A percentile compares a stretch with the other conserved stretches of the same genome.
These are phyloP conservation scores for Hibiscus tridactylites DNA, from an alignment of 345 rosid species.

Conservation along the genomic window DNA sequence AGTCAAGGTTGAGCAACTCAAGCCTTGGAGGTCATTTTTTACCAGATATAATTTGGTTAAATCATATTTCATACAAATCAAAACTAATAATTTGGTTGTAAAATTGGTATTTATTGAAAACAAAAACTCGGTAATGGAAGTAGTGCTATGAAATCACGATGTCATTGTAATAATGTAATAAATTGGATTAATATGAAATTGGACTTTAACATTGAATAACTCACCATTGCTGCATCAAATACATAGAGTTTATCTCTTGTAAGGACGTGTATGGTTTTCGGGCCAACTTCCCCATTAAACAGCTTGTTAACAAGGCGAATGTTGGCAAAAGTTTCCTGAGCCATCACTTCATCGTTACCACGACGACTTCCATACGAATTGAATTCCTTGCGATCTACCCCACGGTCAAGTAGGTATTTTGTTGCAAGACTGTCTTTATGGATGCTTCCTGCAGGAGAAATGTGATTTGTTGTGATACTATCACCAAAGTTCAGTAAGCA, in stretches of 20 bases:
- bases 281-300: too few species aligned
- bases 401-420: conserved; percentile 38
- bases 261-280: too few species aligned
- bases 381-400: conserved; percentile 77
- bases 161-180: too few species aligned
- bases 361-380: conserved; percentile 99
- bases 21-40: not conserved
- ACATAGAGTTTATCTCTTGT: too few species aligned
- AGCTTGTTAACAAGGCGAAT: conserved; percentile 30
- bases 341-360: conserved; percentile 54
- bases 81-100: not conserved
- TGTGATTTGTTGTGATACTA: too few species aligned
- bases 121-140: too few species aligned
- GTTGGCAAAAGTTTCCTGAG: conserved; percentile 62
- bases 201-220: too few species aligned
- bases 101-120: too few species aligned
- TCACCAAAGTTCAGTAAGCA: too few species aligned
- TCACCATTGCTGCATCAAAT: too few species aligned
- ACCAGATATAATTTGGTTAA: not conserved
- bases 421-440: conserved; percentile 54
- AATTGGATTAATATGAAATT: too few species aligned
- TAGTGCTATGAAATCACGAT: too few species aligned
- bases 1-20: not conserved
- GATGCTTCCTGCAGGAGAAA: not conserved
- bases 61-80: not conserved